Evolutionary conservation across 2,329 filamentous ascomycete species (phyloP), one percentile per base, ranked within the genome.

Genomic region (Chrysosporium queenslandicum): DNA sequence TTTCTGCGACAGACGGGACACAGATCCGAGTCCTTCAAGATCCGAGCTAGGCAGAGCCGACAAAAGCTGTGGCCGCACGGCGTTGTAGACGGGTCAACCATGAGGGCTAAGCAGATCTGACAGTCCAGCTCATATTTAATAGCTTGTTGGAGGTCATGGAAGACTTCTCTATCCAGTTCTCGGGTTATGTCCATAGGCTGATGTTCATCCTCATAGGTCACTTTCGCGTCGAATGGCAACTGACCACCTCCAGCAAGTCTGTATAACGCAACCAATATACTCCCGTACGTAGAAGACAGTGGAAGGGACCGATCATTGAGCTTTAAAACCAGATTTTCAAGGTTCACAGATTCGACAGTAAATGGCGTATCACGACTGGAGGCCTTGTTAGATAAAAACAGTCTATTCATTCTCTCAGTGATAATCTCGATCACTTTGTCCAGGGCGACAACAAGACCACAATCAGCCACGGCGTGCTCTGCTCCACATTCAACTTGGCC

Each of bases 61-160:
- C 90, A 96, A 61, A 92, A 91, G 0, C 88, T 95, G 66, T 96
- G 90, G 1, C 90, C 90, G 61, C 90, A 96, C 1, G 80, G 76
- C 0, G 87, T 94, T 0, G 89, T 95, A 48, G 90, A 73, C 0
- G 90, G 88, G 56, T 94, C 86, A 55, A 88, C 72, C 65, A 91
- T 85, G 20, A 94, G 68, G 37, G 82, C 79, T 66, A 91, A 94
- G 68, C 90, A 95, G 54, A 95, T 82, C 61, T 92, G 87, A 59
- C 90, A 96, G 62, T 95, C 88, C 62, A 94, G 73, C 64, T 94
- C 88, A 14, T 75, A 73, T 55, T 82, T 79, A 2, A 80, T 74
- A 1, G 74, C 71, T 23, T 84, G 77, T 59, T 81, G 80, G 12
- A 92, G 64, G 30, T 73, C 74, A 23, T 75, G 69, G 25, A 89